These are phyloP conservation scores for Penicillium sp. DNA, from an alignment of 2,329 filamentous ascomycete genomes.

Conservation along the genomic window DNA sequence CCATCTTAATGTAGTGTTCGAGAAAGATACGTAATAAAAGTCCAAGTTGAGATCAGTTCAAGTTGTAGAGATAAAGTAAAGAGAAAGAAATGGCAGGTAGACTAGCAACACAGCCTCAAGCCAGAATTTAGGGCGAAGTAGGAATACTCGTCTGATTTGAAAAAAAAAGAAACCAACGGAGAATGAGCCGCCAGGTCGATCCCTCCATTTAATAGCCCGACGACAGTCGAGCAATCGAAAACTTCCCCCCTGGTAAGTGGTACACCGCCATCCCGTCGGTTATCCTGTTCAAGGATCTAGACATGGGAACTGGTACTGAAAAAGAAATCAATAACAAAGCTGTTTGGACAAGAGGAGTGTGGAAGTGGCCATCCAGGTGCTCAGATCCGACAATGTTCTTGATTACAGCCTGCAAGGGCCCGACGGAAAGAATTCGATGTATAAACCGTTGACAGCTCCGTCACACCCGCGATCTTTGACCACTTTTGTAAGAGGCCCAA, in stretches of 20 bases:
- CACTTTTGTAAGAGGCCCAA: conserved; percentile 8
- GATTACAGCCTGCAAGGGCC: conserved; percentile 28
- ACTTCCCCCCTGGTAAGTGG: conserved; percentile 17
- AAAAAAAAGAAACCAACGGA: not conserved
- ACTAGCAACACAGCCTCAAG: too few relatives aligned
- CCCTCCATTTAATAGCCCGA: conserved; percentile 23
- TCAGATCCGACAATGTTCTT: conserved; percentile 18
- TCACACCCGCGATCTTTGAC: conserved; percentile 18
- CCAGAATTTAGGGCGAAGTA: too few relatives aligned
- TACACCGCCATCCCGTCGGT: conserved; percentile 30
- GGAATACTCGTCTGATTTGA: not conserved
- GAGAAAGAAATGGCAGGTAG: too few relatives aligned
- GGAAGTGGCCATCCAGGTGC: conserved; percentile 12
- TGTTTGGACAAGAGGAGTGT: conserved; percentile 11
- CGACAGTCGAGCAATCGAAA: conserved; percentile 13
- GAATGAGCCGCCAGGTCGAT: conserved; percentile 3
- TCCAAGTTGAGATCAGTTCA: too few relatives aligned
- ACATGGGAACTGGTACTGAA: not conserved
- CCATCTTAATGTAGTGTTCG: too few relatives aligned
- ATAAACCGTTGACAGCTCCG: conserved; percentile 23
- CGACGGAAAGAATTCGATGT: conserved; percentile 24
- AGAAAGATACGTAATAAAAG: too few relatives aligned
- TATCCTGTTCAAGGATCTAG: conserved; percentile 21
- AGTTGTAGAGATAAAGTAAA: too few relatives aligned
- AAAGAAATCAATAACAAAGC: conserved; percentile 3